Base-by-base conservation (phyloP, 108 stramenopile species). In the Thalassiosira profunda region DNA sequence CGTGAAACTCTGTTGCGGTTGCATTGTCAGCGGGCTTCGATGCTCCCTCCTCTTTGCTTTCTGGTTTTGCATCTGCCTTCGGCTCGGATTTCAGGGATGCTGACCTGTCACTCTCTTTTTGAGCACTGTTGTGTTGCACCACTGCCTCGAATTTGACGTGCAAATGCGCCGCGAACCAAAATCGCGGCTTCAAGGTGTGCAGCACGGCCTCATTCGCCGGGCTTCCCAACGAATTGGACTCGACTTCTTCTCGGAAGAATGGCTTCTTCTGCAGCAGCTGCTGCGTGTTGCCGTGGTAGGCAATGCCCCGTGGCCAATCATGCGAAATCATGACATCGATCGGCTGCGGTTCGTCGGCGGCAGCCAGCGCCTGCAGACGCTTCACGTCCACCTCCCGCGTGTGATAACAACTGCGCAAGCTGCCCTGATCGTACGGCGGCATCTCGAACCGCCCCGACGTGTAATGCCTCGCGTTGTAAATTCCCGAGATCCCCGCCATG, bases 111-210 rank as follows among this genome's bases (percentile, higher is more conserved):
- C 15, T 43, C 3, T 12, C 18, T 24, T 17, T 24, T 52, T 46
- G 68, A 41, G 31, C 40, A 40, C 24, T 55, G 12, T 17, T 44
- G 74, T 98, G 98, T 26, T 55, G 52, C 4, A 99, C 89, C 14
- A 79, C 65, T 0, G 99, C 98, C 30, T 90, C 61, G 48, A 98
- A 99, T 63, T 96, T 98, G 21, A 95, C 92, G 72, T 99, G 99
- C 28, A 99, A 77, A 77, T 99, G 99, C 8, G 97, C 99, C 6
- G 97, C 54, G 67, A 99, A 99, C 99, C 99, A 99, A 55, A 70
- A 91, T 21, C 70, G 72, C 12, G 99, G 99, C 76, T 84, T 83
- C 28, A 99, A 66, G 21, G 54, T 31, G 42, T 89, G 60, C 40
- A 99, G 60, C 6, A 99, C 57, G 62, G 90, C 74, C 58, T 81